A percentile compares a stretch with the other conserved stretches of the same genome.
Evolutionary conservation across 768 basidiomycete genomes (phyloP).

Genomic region (Mycena polygramma): DNA sequence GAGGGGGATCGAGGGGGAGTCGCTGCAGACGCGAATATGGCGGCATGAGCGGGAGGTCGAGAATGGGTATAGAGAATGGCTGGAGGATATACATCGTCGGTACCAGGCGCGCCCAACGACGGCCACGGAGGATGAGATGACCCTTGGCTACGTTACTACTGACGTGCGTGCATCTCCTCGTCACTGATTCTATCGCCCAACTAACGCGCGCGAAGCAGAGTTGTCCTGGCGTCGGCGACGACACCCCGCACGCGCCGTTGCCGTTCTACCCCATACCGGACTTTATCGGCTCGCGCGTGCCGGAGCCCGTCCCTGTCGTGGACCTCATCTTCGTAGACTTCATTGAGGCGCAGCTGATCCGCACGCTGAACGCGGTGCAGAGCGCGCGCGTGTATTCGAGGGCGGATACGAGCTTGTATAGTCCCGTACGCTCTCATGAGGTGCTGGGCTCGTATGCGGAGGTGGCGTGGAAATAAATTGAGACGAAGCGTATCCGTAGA

Average conservation of each 20-base stretch:
- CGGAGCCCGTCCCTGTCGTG: constrained; percentile 50
- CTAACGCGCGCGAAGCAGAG: constrained; percentile 35
- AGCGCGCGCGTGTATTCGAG: constrained; percentile 50
- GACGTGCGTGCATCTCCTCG: constrained; percentile 43
- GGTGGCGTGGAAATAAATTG: constrained; percentile 46
- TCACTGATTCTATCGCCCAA: too few species aligned
- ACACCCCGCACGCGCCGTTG: constrained; percentile 37
- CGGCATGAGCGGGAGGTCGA: constrained; percentile 54
- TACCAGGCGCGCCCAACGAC: constrained; percentile 36
- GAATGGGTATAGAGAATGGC: constrained; percentile 53
- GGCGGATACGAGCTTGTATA: constrained; percentile 26
- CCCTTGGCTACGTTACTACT: constrained; percentile 66
- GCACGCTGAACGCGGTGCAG: constrained; percentile 59
- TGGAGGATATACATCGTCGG: constrained; percentile 53
- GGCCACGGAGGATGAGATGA: constrained; percentile 48
- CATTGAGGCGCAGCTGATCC: constrained; percentile 55
- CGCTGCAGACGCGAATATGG: constrained; percentile 19
- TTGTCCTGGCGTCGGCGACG: constrained; percentile 42
- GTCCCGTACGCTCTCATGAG: constrained; percentile 44
- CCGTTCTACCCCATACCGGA: constrained; percentile 29
- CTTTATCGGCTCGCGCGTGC: constrained; percentile 44
- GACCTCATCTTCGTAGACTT: constrained; percentile 72
- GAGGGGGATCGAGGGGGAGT: constrained; percentile 7
- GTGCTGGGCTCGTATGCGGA: constrained; percentile 57
- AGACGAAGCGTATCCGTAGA: not conserved